Evolutionary conservation across 495 filamentous ascomycete species (phyloP), one percentile per base, ranked within the genome.

Genomic region (Viridothelium virens): DNA sequence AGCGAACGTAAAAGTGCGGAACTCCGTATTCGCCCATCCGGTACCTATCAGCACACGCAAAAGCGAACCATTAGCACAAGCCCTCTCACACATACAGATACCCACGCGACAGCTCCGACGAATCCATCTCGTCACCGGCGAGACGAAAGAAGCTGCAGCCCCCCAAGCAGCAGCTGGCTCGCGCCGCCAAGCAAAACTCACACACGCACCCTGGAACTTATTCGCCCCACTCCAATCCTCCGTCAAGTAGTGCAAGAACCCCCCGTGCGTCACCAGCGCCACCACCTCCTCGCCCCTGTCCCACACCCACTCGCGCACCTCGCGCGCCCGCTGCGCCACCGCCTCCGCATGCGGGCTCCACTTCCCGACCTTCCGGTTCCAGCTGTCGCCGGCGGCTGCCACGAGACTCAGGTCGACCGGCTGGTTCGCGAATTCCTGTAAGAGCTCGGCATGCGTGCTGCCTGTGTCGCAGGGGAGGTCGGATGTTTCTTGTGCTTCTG

Each of bases 11-110:
- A 88, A 97, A 7, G 84, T 86, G 62, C 92, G 86, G 72, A 82
- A 89, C 76, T 96, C 92, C 11, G 87, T 88, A 75, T 97, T 96
- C 10, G 70, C 69, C 92, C 92, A 96, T 18, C 90, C 90, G 0
- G 91, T 95, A 38, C 90, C 88, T 81, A 56, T 46, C 14, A 7
- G 25, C 25, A 25, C 25, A 25, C 25, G 41, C 41, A 14, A 44
- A 44, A 44, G 41, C 14, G 41, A 44, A 44, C 41, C 6, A 44
- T 46, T 16, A 46, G 14, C 41, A 46, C 41, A 46, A 46, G 41
- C 41, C 41, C 1, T 46, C 41, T 7, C 7, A 46, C 41, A 46
- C 41, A 46, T 9, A 16, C 41, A 46, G 9, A 7, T 16, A 46
- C 14, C 14, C 14, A 9, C 14, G 41, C 9, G 41, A 16, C 41